Percentiles rank a stretch among this genome's conserved stretches.
These are phyloP conservation scores for Diaporthe vaccinii DNA, from an alignment of 2,329 filamentous ascomycete genomes.

Conservation along the genomic window DNA sequence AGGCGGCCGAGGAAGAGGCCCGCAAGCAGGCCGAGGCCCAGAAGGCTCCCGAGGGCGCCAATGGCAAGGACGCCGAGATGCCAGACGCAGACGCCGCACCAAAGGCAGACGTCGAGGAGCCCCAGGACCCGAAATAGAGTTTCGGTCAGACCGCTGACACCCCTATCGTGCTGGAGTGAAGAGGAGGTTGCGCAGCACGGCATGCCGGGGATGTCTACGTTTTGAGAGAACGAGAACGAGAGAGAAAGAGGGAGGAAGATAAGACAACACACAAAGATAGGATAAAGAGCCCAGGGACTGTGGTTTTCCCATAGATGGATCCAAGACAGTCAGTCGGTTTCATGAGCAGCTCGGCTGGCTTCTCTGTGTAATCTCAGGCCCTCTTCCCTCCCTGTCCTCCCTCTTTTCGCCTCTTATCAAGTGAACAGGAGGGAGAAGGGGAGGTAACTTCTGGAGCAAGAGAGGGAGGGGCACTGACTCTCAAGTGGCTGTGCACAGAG, in stretches of 20 bases:
- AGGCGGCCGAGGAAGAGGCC: constrained; percentile 69
- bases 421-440: background rate
- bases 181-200: background rate
- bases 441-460: background rate
- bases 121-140: constrained; percentile 49
- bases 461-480: background rate
- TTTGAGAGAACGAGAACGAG: background rate
- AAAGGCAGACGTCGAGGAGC: constrained; percentile 65
- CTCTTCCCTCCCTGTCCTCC: background rate
- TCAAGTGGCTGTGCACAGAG: background rate
- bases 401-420: background rate
- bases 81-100: constrained; percentile 67
- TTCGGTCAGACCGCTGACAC: background rate
- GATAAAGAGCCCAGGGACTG: constrained; percentile 13
- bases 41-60: constrained; percentile 56
- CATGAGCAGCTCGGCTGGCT: constrained; percentile 5
- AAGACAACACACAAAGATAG: constrained; percentile 11
- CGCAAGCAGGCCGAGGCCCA: constrained; percentile 67
- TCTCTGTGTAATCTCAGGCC: background rate
- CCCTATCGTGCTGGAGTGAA: constrained; percentile 10
- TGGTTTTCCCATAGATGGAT: constrained; percentile 26
- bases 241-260: background rate
- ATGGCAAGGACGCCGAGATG: constrained; percentile 71
- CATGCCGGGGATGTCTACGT: background rate
- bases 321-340: constrained; percentile 8